Percentiles rank a stretch among this genome's conserved stretches.
phyloP scores from a whole-genome alignment of 306 rosid genomes.

The Styphnolobium japonicum region DNA sequence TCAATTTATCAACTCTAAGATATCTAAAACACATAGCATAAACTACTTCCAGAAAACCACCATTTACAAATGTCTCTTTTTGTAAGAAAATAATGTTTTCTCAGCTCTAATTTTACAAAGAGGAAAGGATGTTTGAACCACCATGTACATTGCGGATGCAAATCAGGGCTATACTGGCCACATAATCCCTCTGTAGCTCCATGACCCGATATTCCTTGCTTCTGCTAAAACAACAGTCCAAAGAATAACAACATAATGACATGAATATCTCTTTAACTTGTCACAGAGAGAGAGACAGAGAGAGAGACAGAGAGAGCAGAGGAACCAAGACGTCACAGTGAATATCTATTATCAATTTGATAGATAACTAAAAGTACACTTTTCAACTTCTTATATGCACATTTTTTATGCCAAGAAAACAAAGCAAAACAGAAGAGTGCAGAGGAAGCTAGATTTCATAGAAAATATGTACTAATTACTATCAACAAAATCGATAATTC shows the following conservation, averaged over 20 bases:
- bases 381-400: conserved; percentile 6
- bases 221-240: conserved; percentile 61
- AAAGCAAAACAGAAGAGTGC: neutral
- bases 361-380: neutral
- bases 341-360: neutral
- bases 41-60: conserved; percentile 1
- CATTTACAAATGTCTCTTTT: neutral
- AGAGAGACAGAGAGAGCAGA: neutral
- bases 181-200: conserved; percentile 94
- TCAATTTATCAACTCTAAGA: conserved; percentile 1
- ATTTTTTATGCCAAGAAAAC: neutral
- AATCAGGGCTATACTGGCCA: conserved; percentile 86
- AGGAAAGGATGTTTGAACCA: conserved; percentile 95
- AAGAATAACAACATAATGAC: neutral
- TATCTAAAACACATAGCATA: neutral
- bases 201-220: conserved; percentile 96
- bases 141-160: conserved; percentile 97
- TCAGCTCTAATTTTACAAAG: neutral
- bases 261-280: neutral
- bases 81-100: neutral
- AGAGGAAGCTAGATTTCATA: neutral
- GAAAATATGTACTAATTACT: neutral
- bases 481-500: conserved; percentile 8
- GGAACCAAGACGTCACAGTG: neutral
- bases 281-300: no score